Conservation (phyloP, 2,329 filamentous ascomycete species). For the Sclerotinia minor region DNA sequence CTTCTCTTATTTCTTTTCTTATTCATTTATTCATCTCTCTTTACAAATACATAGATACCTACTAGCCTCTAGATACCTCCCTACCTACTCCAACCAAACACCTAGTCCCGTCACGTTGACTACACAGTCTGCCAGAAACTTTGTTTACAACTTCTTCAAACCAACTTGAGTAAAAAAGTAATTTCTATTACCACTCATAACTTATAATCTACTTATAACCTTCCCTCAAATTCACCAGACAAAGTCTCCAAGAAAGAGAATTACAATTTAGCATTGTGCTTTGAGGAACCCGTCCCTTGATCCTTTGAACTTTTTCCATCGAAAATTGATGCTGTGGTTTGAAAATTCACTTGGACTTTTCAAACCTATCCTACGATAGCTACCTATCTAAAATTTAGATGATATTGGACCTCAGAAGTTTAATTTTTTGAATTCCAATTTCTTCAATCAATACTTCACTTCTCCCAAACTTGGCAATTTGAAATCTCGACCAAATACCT, state of each 20-base stretch:
- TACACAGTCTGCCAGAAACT: too few species aligned
- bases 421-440: not conserved
- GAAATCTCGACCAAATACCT: not conserved
- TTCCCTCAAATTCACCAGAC: not conserved
- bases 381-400: not conserved
- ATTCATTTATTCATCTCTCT: not conserved
- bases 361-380: not conserved
- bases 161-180: too few species aligned
- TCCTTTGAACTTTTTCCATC: not conserved
- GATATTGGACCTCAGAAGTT: not conserved
- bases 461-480: not conserved
- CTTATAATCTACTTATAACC: too few species aligned
- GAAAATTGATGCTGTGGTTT: not conserved
- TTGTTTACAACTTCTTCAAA: too few species aligned
- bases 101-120: too few species aligned
- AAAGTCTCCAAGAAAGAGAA: not conserved
- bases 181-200: too few species aligned
- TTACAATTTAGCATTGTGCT: not conserved
- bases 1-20: not conserved
- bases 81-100: too few species aligned
- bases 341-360: conserved; percentile 2
- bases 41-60: too few species aligned
- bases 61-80: too few species aligned
- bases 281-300: not conserved
- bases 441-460: too few species aligned